Percentiles rank a stretch among this genome's conserved stretches.
Conservation (phyloP, 78 protist species). For the Cavenderia fasciculata region DNA sequence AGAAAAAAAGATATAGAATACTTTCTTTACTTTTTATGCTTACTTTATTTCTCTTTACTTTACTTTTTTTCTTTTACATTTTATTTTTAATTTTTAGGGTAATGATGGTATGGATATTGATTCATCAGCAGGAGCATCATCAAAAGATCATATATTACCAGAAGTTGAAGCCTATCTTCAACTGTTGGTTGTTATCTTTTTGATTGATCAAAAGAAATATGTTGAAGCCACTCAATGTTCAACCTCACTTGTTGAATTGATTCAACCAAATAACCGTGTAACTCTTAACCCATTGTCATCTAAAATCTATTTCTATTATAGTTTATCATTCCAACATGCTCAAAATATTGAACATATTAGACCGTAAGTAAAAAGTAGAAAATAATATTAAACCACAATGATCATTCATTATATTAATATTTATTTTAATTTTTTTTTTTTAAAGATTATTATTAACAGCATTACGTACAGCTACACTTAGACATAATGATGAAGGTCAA, state of each 20-base stretch:
- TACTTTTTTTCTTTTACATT: not conserved
- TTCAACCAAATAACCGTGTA: constrained; percentile 67
- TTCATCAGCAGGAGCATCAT: constrained; percentile 6
- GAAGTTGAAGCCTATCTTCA: constrained; percentile 87
- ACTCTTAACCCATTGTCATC: constrained; percentile 86
- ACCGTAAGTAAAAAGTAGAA: constrained; percentile 34
- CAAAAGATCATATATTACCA: constrained; percentile 12
- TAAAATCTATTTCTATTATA: constrained; percentile 82
- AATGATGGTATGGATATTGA: constrained; percentile 22
- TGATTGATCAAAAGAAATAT: constrained; percentile 78
- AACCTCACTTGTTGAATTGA: constrained; percentile 39
- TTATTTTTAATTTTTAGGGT: not conserved
- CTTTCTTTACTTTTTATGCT: not conserved
- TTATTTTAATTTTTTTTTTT: not conserved
- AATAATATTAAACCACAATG: not conserved
- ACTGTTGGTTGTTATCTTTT: constrained; percentile 76
- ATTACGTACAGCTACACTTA: constrained; percentile 88
- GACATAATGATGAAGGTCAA: constrained; percentile 88
- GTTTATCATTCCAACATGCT: constrained; percentile 69
- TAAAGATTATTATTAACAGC: constrained; percentile 15
- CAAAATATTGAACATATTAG: constrained; percentile 60
- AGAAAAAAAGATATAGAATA: not conserved
- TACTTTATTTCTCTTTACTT: not conserved
- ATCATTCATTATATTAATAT: not conserved
- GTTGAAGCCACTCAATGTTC: constrained; percentile 54